Evolutionary conservation across 2,329 filamentous ascomycete genomes (phyloP), one percentile per base, ranked within the genome.

Genomic region (Venturia asperata): DNA sequence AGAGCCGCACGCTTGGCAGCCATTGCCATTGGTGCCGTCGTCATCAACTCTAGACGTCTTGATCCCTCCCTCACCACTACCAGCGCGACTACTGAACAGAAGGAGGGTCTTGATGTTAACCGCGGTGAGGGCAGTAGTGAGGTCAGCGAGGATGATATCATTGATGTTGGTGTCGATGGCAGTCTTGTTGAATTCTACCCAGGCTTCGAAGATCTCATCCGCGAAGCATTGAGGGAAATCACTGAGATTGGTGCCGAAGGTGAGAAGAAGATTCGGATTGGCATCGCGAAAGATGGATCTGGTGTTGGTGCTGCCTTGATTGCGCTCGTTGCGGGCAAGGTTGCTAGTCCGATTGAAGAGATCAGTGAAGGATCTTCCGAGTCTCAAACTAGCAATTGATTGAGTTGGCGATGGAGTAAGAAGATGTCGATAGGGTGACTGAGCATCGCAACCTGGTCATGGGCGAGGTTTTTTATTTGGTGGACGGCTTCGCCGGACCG

Each of bases 111-210:
- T 39, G 66, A 72, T 11, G 62, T 66, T 11, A 27, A 62, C 34
- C 60, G 69, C 66, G 41, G 66, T 64, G 52, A 58, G 19, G 52
- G 27, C 7, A 37, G 66, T 67, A 68, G 72, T 49, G 70, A 77
- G 30, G 73, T 77, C 64, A 73, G 74, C n/a, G 82, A 85, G 15
- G 81, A 84, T 10, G 87, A 91, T 58, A 84, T 92, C 63, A 83
- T 94, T 65, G 94, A 99, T 73, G 86, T 99, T 71, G 94, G 94
- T 71, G 93, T 97, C 1, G 94, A 99, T 74, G 94, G 94, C 69
- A 92, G 88, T 73, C 80, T 99, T 64, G 92, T 97, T 2, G 94
- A 97, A 77, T 94, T 96, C 78, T 97, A 97, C 76, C 94, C 94
- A 10, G 87, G 87, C 72, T 99, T 97, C 78, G 87, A 94, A 69